Percentiles rank a stretch among this genome's conserved stretches.
phyloP scores from a whole-genome alignment of 495 filamentous ascomycete species.

The Thermochaetoides thermophila region DNA sequence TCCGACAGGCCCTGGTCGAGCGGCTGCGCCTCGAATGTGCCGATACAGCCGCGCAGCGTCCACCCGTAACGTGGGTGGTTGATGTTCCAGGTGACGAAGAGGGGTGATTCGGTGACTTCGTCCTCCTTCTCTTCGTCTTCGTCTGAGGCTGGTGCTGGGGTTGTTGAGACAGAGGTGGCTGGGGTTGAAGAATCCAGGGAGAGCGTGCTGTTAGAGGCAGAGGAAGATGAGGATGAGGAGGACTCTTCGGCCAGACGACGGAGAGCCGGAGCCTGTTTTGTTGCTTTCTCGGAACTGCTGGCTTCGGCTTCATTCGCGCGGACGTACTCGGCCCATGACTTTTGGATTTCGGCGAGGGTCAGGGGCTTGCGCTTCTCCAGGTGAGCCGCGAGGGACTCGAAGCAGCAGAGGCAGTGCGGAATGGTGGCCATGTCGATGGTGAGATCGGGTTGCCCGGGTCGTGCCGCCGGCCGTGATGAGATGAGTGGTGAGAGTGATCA shows the following conservation, averaged over 20 bases:
- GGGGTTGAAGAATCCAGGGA: slow-evolving; percentile 16
- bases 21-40: slow-evolving; percentile 75
- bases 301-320: slow-evolving; percentile 10
- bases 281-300: neutral
- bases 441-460: too few species aligned
- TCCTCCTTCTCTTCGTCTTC: neutral
- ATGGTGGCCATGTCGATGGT: slow-evolving; percentile 53
- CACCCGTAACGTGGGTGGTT: slow-evolving; percentile 41
- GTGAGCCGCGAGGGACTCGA: slow-evolving; percentile 58
- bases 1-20: slow-evolving; percentile 56
- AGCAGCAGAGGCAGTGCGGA: slow-evolving; percentile 81
- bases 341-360: slow-evolving; percentile 50
- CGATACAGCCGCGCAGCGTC: slow-evolving; percentile 82
- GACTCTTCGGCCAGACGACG: slow-evolving; percentile 20
- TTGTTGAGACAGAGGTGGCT: slow-evolving; percentile 22
- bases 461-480: too few species aligned
- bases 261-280: slow-evolving; percentile 26
- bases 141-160: too few species aligned
- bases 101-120: slow-evolving; percentile 37
- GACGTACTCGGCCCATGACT: slow-evolving; percentile 48
- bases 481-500: too few species aligned
- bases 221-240: slow-evolving; percentile 15
- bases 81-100: slow-evolving; percentile 95
- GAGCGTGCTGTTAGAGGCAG: slow-evolving; percentile 11
- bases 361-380: slow-evolving; percentile 28